Evolutionary conservation across 2,329 filamentous ascomycete species (phyloP).

Genomic region (Thielaviopsis punctulata): DNA sequence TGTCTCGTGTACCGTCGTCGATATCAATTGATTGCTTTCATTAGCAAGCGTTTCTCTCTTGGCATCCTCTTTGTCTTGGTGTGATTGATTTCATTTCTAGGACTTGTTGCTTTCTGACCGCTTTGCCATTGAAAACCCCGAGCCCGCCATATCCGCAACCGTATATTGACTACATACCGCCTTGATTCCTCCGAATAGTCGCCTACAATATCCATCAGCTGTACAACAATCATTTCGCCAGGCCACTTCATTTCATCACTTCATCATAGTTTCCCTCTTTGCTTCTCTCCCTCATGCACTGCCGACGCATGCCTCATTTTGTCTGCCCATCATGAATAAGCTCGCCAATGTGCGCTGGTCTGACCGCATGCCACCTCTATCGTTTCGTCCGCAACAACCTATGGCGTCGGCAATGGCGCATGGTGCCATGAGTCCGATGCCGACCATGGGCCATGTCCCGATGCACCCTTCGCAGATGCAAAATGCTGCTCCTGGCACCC

Average conservation of each 20-base stretch:
- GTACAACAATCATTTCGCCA: not conserved
- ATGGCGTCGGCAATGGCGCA: constrained; percentile 6
- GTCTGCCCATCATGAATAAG: constrained; percentile 44
- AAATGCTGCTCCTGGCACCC: constrained; percentile 4
- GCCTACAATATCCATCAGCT: not conserved
- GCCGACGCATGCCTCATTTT: constrained; percentile 7
- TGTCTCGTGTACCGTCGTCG: not conserved
- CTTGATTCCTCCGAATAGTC: not conserved
- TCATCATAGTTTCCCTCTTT: constrained; percentile 1
- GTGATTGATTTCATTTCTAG: not conserved
- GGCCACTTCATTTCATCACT: constrained; percentile 2
- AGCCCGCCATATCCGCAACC: not conserved
- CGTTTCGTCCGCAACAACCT: constrained; percentile 7
- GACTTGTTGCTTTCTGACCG: not conserved
- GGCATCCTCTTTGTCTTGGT: not conserved
- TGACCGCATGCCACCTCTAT: constrained; percentile 35
- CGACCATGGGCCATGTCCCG: constrained; percentile 17
- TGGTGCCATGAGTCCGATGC: constrained; percentile 8
- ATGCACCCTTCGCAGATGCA: constrained; percentile 26
- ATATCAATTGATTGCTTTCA: not conserved
- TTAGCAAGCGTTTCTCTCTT: not conserved
- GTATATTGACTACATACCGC: not conserved
- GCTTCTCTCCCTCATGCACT: not conserved
- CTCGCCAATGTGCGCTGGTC: constrained; percentile 56
- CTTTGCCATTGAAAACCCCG: not conserved